Evolutionary conservation across 164 flowering plant genomes (phyloP), one percentile per base, ranked within the genome.

Genomic region (Chloranthus sessilifolius): DNA sequence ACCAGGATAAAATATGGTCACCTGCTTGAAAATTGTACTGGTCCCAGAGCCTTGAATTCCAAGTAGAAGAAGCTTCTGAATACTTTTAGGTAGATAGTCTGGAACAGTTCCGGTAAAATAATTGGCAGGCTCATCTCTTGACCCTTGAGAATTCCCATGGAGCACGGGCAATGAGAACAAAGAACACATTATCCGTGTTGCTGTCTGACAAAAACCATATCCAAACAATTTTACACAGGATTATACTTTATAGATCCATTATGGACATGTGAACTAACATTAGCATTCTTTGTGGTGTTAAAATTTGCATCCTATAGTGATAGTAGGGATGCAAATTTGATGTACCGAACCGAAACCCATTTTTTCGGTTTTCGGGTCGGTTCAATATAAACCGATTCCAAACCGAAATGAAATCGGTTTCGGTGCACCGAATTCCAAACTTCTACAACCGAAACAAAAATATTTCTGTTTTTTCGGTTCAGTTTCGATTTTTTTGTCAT

Each of bases 11-110:
- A 55, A 39, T 12, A 55, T 31, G 26, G 26, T 31, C 17, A 85
- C 97, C 92, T 88, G 97, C 78, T 88, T 88, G 61, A 81, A 85
- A 41, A 88, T 83, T 21, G 97, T 88, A 70, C 97, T 85, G 47
- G 92, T 88, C 62, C 97, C 97, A 58, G 92, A 78, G 42, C 89
- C 88, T 48, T 69, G 73, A 59, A 70, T 75, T 20, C 97, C 97
- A 55, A 88, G 78, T 27, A 88, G 76, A 26, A 88, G 82, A 65
- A 88, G 89, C 69, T 82, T 85, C 61, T 83, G 92, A 57, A 75
- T 41, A 50, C 58, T 80, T 65, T 68, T 83, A 53, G 83, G 92
- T 1, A 78, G 66, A 73, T 78, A 83, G 44, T 70, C 84, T 41
- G 95, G 95, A 31, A 81, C 74, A 28, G 79, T 61, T 58, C 63